Base-by-base conservation (phyloP, 1,139 yeast species). In the Sugiyamaella novakii region DNA sequence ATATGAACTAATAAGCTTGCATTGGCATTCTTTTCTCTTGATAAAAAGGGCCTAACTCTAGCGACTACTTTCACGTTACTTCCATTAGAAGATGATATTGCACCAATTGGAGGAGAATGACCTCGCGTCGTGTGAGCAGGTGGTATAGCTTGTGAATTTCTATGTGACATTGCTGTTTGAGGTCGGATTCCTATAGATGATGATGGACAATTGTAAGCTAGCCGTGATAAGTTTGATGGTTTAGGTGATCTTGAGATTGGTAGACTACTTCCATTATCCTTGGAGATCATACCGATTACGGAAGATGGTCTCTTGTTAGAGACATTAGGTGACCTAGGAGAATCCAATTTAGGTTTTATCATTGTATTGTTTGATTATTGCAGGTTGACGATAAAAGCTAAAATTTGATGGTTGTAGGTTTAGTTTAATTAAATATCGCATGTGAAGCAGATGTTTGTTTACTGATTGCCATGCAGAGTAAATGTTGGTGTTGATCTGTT, bases 31-130 rank as follows among this genome's bases (percentile, higher is more conserved):
- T 51, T 55, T 44, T 66, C 70, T 46, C 71, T 54, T 10, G 56
- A 59, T 5, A 68, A 52, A 41, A 70, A 58, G 12, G 74, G 74
- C 18, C 74, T 55, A 7, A 64, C 70, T 43, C 74, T 51, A 1
- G 70, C 72, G 2, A 68, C 72, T 3, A 71, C 74, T 50, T 65
- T 67, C 44, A 70, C 64, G 49, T 68, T 69, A n/a, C 69, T 67
- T 12, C 36, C 47, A 28, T 22, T 33, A 1, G 41, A 11, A 18
- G 34, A 29, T 12, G 27, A 8, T 14, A 10, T n/a, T n/a, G n/a
- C 14, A 15, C 21, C 21, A 8, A 39, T n/a, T 12, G 35, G 43
- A 19, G 43, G 43, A 2, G 43, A 39, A 12, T 12, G 21, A 15
- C 36, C 35, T 12, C 43, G 3, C 8, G 8, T 2, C n/a, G 33